Evolutionary conservation across 2,329 filamentous ascomycete genomes (phyloP), one percentile per base, ranked within the genome.

Genomic region (Xylaria sp.): DNA sequence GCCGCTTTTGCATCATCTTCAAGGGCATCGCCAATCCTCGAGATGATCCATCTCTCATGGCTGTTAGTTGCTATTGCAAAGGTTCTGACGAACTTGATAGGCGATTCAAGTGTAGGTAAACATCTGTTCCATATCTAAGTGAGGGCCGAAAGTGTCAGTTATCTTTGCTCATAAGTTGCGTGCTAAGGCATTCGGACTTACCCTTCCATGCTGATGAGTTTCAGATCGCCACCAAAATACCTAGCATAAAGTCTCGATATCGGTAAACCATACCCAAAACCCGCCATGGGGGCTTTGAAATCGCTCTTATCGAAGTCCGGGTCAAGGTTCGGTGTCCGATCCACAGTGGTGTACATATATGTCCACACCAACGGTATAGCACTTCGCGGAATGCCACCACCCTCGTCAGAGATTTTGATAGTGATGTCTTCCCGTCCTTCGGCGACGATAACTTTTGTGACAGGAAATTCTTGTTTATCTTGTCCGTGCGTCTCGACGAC

Each of bases 281-380:
- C 96, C 71, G 96, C 96, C 96, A 99, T 98, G 1, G 96, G 96
- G 13, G 96, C 96, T 82, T 99, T 98, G 86, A 99, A 99, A 81
- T 99, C 96, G 82, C 91, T 97, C 84, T 98, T 97, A 82, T 99
- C 95, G 80, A 98, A 99, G 80, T 98, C 95, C 0, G 96, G 96
- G 78, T 99, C 96, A 71, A 99, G 84, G 78, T 91, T 97, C 15
- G 96, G 96, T 25, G 96, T 98, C 75, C 94, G 90, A 80, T 98
- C 96, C 72, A 99, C 96, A 1, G 96, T 99, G 43, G 96, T 99
- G 81, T 99, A 99, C 96, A 98, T 99, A 81, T 99, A 99, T 13
- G 96, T 99, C 96, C 96, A 99, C n/a, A 98, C 96, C 15, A 99
- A 87, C 5, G 96, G 96, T 72, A 99, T 98, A 62, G 94, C 89